phyloP scores from a whole-genome alignment of 805 yeast species.

The Candida anglica region DNA sequence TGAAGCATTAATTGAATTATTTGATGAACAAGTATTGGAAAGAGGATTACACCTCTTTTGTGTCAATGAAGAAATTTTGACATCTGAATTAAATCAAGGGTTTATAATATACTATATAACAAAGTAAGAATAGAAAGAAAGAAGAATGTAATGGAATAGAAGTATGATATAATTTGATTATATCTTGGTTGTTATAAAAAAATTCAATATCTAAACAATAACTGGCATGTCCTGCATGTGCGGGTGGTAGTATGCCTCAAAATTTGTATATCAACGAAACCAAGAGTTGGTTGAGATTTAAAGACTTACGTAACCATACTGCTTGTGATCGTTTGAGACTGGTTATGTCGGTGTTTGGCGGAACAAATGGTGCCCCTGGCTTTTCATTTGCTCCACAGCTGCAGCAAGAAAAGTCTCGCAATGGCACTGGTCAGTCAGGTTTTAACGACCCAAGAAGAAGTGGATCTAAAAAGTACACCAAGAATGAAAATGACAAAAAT shows the following conservation, averaged over 20 bases:
- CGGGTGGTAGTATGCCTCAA: too few species aligned
- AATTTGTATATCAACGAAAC: too few species aligned
- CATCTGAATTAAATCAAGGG: slow-evolving; percentile 33
- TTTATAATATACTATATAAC: slow-evolving; percentile 40
- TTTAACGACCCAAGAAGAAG: slow-evolving; percentile 1
- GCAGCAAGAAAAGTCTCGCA: background rate
- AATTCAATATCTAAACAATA: too few species aligned
- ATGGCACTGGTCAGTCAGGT: too few species aligned
- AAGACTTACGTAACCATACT: too few species aligned
- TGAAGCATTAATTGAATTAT: slow-evolving; percentile 44
- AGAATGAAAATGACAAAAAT: background rate
- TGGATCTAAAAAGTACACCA: background rate
- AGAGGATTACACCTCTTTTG: slow-evolving; percentile 30
- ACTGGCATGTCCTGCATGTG: too few species aligned
- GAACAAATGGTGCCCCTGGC: background rate
- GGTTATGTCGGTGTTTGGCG: slow-evolving; percentile 18
- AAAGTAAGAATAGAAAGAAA: background rate
- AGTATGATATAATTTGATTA: too few species aligned
- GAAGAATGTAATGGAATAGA: background rate
- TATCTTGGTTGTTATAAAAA: too few species aligned
- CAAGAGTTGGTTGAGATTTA: too few species aligned
- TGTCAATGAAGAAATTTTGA: slow-evolving; percentile 27
- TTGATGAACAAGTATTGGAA: slow-evolving; percentile 30
- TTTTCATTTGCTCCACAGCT: background rate
- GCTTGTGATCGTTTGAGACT: too few species aligned